Conservation (phyloP, 495 filamentous ascomycete species). For the Daldinia childiae region DNA sequence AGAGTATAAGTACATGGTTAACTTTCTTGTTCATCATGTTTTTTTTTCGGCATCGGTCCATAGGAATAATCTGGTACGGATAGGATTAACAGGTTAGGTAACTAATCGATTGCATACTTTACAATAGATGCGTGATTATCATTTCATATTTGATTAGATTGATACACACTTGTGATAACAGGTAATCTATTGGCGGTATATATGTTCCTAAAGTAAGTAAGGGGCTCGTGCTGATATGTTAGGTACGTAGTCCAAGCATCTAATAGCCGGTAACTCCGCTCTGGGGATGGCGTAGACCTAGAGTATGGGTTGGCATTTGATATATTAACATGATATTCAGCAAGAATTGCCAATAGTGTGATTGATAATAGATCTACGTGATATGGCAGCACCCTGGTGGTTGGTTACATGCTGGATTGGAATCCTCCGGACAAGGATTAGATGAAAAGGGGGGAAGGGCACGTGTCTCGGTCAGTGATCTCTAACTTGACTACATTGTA, state of each 20-base stretch:
- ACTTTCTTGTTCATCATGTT: background rate
- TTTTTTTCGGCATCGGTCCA: background rate
- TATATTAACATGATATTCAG: background rate
- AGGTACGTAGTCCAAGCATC: no score
- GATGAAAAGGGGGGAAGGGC: background rate
- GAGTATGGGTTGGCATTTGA: background rate
- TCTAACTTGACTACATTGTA: no score
- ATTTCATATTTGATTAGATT: no score
- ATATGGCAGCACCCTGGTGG: background rate
- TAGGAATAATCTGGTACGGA: conserved; percentile 1
- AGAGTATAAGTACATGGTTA: conserved; percentile 26
- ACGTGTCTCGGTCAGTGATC: background rate
- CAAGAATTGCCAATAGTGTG: background rate
- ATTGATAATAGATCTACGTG: background rate
- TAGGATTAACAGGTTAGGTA: conserved; percentile 7
- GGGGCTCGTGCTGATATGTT: no score
- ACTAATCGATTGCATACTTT: background rate
- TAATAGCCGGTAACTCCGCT: background rate
- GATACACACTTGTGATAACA: no score
- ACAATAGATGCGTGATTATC: background rate
- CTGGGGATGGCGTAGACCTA: background rate
- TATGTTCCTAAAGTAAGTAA: no score
- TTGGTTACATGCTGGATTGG: background rate
- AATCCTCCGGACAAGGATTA: background rate
- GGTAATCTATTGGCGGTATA: no score